phyloP scores from a whole-genome alignment of 2,329 filamentous ascomycete genomes.

The Colletotrichum eremochloae region DNA sequence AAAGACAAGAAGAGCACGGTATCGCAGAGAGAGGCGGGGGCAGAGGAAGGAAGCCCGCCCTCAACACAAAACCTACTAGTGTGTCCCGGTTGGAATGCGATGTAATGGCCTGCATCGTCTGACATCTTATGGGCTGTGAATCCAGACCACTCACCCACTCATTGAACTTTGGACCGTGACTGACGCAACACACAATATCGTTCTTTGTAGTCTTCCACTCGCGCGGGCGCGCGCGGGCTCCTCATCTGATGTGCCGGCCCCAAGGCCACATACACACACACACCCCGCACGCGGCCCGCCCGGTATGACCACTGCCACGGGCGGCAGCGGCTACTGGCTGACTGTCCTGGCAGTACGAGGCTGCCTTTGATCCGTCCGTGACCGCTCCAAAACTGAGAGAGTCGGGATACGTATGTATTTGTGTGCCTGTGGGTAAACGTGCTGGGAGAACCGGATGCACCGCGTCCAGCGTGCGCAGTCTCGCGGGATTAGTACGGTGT shows the following conservation, averaged over 20 bases:
- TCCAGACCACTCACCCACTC: background rate
- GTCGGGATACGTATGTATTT: background rate
- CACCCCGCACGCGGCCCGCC: background rate
- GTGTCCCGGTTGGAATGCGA: conserved; percentile 17
- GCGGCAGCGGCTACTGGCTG: background rate
- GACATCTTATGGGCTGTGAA: background rate
- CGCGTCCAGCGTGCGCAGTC: conserved; percentile 34
- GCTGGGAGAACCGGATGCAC: conserved; percentile 36
- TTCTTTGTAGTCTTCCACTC: background rate
- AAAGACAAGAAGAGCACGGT: conserved; percentile 9
- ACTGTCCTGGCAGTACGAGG: background rate
- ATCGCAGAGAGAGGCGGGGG: background rate
- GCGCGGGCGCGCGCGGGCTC: background rate
- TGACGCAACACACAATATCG: conserved; percentile 2
- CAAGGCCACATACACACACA: background rate
- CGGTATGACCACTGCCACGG: background rate
- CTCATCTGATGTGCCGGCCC: background rate
- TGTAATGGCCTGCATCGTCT: conserved; percentile 22
- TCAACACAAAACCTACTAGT: background rate
- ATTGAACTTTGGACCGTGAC: background rate
- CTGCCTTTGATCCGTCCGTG: background rate
- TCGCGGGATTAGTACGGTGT: conserved; percentile 39
- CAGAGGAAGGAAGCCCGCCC: background rate
- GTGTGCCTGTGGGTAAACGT: background rate
- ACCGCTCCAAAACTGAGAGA: background rate